Base-by-base conservation (phyloP, 2,329 filamentous ascomycete genomes). In the Amphichorda felina region DNA sequence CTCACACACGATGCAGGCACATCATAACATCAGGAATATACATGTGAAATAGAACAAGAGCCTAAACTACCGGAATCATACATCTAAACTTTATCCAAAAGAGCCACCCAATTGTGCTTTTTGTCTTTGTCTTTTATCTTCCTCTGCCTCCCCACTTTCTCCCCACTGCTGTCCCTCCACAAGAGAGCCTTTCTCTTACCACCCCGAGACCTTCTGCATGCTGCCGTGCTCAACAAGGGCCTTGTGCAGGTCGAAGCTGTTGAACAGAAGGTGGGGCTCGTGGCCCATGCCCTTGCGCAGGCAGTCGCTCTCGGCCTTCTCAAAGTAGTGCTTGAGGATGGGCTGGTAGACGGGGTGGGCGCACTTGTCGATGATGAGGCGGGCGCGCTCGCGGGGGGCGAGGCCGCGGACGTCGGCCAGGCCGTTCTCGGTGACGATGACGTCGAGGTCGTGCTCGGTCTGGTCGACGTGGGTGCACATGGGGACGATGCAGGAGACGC, bases 381-480 rank as follows among this genome's bases (percentile, higher is more conserved):
- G 69, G 9, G 86, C 85, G 31, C 86, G 68, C 67, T 94, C 84
- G 36, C 78, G 72, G 1, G 87, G 86, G 43, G 74, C 78, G 45
- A 94, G 65, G 35, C 86, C 86, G 29, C 85, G 75, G 2, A 94
- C 86, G 50, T 94, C 86, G 19, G 86, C 87, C 17, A 93, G 72
- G 39, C 87, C 86, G 55, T 71, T 60, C 57, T 73, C 67, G 16
- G 72, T 76, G n/a, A 94, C 86, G 31, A 94, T 61, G n/a, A 94
- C 78, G 48, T 94, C 86, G 27, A 94, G 70, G 54, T 94, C 87
- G 59, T 93, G 86, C 64, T 94, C 87, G 0, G 87, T 94, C 70
- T 93, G 86, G 60, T 94, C 86, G 45, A 93, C 69, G 61, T 94
- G 87, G 4, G 85, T 93, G 62, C 80, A 86, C 82, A 93, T 89